Conservation (phyloP, 2,329 filamentous ascomycete genomes). For the Alternaria sp. region DNA sequence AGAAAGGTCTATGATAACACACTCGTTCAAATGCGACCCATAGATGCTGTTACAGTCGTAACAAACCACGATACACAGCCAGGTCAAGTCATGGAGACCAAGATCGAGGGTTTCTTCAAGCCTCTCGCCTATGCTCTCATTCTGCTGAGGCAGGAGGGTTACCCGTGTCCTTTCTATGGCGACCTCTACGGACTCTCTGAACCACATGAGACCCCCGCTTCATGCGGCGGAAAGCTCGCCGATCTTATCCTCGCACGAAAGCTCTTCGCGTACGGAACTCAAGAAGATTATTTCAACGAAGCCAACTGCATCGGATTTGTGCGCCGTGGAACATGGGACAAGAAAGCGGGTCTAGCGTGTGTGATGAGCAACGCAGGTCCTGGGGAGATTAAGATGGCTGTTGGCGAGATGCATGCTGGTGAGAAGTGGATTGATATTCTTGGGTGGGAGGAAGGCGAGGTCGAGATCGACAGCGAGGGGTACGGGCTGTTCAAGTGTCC, state of each 20-base stretch:
- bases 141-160: constrained; percentile 68
- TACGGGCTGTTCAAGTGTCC: constrained; percentile 64
- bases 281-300: constrained; percentile 70
- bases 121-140: constrained; percentile 76
- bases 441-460: constrained; percentile 62
- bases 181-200: constrained; percentile 72
- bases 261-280: constrained; percentile 71
- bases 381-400: constrained; percentile 66
- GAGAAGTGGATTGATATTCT: constrained; percentile 72
- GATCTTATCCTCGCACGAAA: constrained; percentile 69
- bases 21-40: constrained; percentile 62
- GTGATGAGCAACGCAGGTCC: constrained; percentile 59
- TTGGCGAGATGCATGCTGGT: constrained; percentile 65
- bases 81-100: constrained; percentile 69
- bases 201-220: constrained; percentile 60
- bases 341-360: constrained; percentile 58
- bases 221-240: constrained; percentile 64
- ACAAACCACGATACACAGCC: constrained; percentile 77
- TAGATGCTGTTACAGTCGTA: constrained; percentile 71
- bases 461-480: constrained; percentile 67
- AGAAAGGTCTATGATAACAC: constrained; percentile 69
- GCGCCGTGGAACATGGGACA: constrained; percentile 60
- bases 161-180: constrained; percentile 75
- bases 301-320: constrained; percentile 70
- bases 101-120: constrained; percentile 73